These are phyloP conservation scores for Alliaria petiolata DNA, from an alignment of 345 rosid species.

Conservation along the genomic window DNA sequence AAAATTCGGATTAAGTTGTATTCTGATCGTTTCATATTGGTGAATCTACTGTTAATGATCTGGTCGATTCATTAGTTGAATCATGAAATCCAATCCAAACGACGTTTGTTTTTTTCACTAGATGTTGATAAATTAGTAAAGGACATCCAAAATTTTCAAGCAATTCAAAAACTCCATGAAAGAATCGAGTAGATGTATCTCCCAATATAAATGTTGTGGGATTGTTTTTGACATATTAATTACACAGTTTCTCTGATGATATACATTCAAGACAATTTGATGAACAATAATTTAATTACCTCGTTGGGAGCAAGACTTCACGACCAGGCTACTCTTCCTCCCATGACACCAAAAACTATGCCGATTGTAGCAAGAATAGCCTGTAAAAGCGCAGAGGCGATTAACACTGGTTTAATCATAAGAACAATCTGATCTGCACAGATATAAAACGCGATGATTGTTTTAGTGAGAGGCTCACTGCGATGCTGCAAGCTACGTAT, in stretches of 20 bases:
- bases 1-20: too few species aligned
- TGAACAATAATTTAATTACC: neutral
- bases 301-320: neutral
- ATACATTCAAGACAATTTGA: neutral
- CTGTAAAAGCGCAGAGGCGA: neutral
- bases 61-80: too few species aligned
- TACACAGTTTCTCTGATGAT: neutral
- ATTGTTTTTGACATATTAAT: too few species aligned
- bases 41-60: too few species aligned
- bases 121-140: too few species aligned
- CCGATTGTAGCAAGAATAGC: constrained; percentile 24
- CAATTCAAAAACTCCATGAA: too few species aligned
- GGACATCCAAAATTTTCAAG: too few species aligned
- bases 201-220: too few species aligned
- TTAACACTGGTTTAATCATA: neutral
- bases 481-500: constrained; percentile 69
- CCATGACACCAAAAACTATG: constrained; percentile 10
- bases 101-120: too few species aligned
- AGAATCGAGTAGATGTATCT: too few species aligned
- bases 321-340: constrained; percentile 20
- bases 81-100: too few species aligned
- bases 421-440: neutral
- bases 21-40: too few species aligned
- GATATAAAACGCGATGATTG: neutral
- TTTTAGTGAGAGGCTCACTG: constrained; percentile 44